Conservation (phyloP, 1,284 basidiomycete species). For the Trametes versicolor region DNA sequence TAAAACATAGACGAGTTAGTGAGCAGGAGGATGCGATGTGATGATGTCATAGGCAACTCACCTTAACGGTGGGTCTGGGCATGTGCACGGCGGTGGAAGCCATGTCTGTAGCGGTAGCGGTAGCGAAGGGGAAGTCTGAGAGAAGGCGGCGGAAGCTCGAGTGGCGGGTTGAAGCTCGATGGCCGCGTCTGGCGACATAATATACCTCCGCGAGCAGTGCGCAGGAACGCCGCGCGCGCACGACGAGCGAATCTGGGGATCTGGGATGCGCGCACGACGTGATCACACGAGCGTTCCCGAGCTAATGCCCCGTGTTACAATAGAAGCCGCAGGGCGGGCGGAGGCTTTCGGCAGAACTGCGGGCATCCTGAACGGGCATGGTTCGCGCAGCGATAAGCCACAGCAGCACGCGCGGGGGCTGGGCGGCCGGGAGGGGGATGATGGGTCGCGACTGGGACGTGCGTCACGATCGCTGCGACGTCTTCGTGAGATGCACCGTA, state of each 20-base stretch:
- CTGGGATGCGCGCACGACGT: slow-evolving; percentile 27
- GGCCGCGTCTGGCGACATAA: slow-evolving; percentile 24
- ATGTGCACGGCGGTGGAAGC: slow-evolving; percentile 26
- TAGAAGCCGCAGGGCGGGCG: slow-evolving; percentile 35
- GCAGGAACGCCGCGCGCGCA: too few relatives aligned
- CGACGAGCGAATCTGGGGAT: slow-evolving; percentile 25
- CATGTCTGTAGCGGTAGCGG: slow-evolving; percentile 22
- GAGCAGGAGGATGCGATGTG: slow-evolving; percentile 5
- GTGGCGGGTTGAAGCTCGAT: slow-evolving; percentile 18
- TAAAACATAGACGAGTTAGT: not conserved
- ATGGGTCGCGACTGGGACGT: slow-evolving; percentile 3
- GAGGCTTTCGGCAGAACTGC: slow-evolving; percentile 42
- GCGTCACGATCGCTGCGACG: slow-evolving; percentile 19
- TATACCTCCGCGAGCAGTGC: slow-evolving; percentile 24
- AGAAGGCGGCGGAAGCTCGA: slow-evolving; percentile 19
- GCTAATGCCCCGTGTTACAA: slow-evolving; percentile 34
- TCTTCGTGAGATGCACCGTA: slow-evolving; percentile 1
- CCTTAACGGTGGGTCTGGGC: slow-evolving; percentile 34
- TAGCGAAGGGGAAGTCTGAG: slow-evolving; percentile 8
- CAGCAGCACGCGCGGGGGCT: slow-evolving; percentile 12
- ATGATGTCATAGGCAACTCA: slow-evolving; percentile 27
- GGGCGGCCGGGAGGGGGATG: not conserved
- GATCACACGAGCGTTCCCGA: slow-evolving; percentile 40
- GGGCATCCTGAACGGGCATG: slow-evolving; percentile 25
- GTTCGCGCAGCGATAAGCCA: slow-evolving; percentile 33